Evolutionary conservation across 2,329 filamentous ascomycete species (phyloP), one percentile per base, ranked within the genome.

Genomic region (Talaromyces sp.): DNA sequence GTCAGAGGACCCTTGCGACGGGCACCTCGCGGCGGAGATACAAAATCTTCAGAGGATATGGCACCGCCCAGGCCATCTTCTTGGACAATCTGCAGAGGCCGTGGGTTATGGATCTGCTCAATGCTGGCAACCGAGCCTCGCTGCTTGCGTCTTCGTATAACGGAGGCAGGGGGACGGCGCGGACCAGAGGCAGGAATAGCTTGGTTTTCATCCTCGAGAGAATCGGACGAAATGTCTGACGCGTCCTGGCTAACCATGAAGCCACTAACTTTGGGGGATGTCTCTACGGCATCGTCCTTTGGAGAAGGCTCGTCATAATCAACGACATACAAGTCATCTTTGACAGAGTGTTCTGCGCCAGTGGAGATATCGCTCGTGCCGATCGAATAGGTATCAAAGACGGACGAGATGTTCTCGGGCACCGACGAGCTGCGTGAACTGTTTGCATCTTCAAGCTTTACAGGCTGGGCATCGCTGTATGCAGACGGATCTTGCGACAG

Each of bases 61-160:
- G 76, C 75, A 5, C 75, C 75, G 18, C 76, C 76, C 62, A 75
- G 70, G 5, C 76, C 76, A 67, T 78, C 76, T 64, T 78, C 76
- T 55, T 78, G 76, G 31, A 78, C 76, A 63, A 78, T 78, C 61
- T 78, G 76, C 60, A 78, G 63, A 23, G 75, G 73, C 60, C 72
- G 72, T 4, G 70, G 61, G 56, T 64, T 63, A 23, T 64, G 65
- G 14, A 65, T 66, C 33, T 73, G 69, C 8, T 75, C 73, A 12
- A 74, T 51, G 28, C 67, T 69, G 23, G 69, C 62, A 5, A 65
- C 67, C 0, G 68, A 62, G 69, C 44, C 72, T 8, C 59, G 69
- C 60, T 71, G 71, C 64, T 75, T 76, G 62, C 75, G 73, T 65
- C 74, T 76, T 59, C 73, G 69, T 9, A 72, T 68, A 3, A 71